Percentiles rank a stretch among this genome's conserved stretches.
These are phyloP conservation scores for Phytophthora multivora DNA, from an alignment of 352 stramenopile species.

Conservation along the genomic window DNA sequence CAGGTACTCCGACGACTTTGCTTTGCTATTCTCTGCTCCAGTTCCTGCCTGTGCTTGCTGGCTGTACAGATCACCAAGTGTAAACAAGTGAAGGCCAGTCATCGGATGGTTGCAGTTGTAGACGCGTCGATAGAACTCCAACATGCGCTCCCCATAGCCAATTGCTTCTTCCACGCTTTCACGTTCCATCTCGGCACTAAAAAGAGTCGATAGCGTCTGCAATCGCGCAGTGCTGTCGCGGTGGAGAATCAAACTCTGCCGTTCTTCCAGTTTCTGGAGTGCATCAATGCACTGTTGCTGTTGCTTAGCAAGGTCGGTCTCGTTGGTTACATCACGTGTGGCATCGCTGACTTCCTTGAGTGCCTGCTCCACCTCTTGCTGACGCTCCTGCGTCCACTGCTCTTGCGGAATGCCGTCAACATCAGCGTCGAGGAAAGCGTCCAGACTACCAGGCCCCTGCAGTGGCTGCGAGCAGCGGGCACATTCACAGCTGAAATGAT, in stretches of 20 bases:
- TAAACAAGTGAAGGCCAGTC: constrained; percentile 66
- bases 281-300: constrained; percentile 30
- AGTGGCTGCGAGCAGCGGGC: constrained; percentile 43
- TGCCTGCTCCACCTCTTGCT: constrained; percentile 30
- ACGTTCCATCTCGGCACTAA: constrained; percentile 61
- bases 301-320: constrained; percentile 14
- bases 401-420: constrained; percentile 43
- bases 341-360: constrained; percentile 26
- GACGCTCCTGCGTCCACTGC: constrained; percentile 39
- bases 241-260: constrained; percentile 41
- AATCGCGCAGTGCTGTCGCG: constrained; percentile 51
- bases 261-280: constrained; percentile 28
- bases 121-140: constrained; percentile 63
- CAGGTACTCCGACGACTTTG: constrained; percentile 36
- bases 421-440: constrained; percentile 58
- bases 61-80: constrained; percentile 57
- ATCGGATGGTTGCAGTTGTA: constrained; percentile 70
- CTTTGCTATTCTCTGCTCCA: constrained; percentile 4
- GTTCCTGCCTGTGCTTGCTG: constrained; percentile 19
- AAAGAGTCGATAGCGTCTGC: constrained; percentile 52
- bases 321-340: constrained; percentile 7
- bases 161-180: constrained; percentile 35
- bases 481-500: constrained; percentile 71
- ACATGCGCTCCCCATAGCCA: constrained; percentile 47
- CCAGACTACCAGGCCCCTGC: constrained; percentile 32